Evolutionary conservation across 306 rosid species (phyloP), one percentile per base, ranked within the genome.

Genomic region (Oemleria cerasiformis): DNA sequence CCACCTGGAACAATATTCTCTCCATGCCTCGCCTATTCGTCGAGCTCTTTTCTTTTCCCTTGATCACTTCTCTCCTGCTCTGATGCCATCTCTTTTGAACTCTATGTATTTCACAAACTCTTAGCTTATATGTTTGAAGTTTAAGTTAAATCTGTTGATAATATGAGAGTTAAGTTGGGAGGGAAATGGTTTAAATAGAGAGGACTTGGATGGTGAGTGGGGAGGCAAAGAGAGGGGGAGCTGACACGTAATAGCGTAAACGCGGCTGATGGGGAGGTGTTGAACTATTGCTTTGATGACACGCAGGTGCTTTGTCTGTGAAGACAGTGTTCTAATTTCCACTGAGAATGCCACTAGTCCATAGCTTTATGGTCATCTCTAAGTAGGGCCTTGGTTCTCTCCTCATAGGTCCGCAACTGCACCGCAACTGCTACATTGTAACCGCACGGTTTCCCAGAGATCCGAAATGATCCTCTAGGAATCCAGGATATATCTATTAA

Each of bases 1-100:
- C 98, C 98, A 17, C 92, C 88, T 12, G 92, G 97, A 20, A 90
- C 79, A 5, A 92, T 91, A 0, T 88, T 88, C 77, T 88, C 90
- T 17, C 97, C 96, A 1, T 78, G 86, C 78, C 66, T 86, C n/a
- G 96, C 96, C 67, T 19, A 82, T 14, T 77, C 73, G 23, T 88
- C 93, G 25, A 92, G 88, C 41, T 85, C 91, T 45, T 71, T 60
- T 3, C 88, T 84, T 13, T 4, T 68, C 17, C 15, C 5, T 0
- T n/a, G 63, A 40, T 58, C 42, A 10, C 39, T 34, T 14, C 63
- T 58, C 5, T 30, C 63, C 71, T 90, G 84, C 14, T 57, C 25
- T 9, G 91, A 80, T 25, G 95, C 82, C 95, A 92, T 90, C 69
- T 75, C 63, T 25, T 36, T 6, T 58, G 11, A 25, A 25, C 30